phyloP scores from a whole-genome alignment of 768 basidiomycete genomes.

The Asterophora parasitica region DNA sequence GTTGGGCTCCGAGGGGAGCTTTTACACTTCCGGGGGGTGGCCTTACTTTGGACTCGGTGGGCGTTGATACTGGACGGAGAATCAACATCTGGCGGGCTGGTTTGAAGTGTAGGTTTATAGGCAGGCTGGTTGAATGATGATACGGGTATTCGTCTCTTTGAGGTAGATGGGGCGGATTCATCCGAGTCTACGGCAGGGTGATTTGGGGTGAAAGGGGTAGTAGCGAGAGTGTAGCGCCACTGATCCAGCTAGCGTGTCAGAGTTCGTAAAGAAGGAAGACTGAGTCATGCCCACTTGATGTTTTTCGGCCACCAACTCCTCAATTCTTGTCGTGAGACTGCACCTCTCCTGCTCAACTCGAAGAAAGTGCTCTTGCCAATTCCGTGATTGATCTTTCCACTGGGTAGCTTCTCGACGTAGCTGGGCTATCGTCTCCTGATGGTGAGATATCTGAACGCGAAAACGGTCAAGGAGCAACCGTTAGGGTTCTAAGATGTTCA shows the following conservation, averaged over 20 bases:
- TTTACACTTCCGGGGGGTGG: constrained; percentile 11
- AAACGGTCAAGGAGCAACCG: background rate
- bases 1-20: constrained; percentile 8
- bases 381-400: constrained; percentile 71
- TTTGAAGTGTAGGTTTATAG: constrained; percentile 23
- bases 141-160: constrained; percentile 23
- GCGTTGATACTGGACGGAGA: constrained; percentile 17
- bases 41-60: constrained; percentile 8
- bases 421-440: constrained; percentile 55
- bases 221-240: constrained; percentile 13
- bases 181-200: constrained; percentile 18
- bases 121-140: constrained; percentile 27
- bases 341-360: constrained; percentile 69
- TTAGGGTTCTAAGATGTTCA: constrained; percentile 3
- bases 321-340: constrained; percentile 49
- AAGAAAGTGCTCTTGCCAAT: constrained; percentile 79
- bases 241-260: background rate
- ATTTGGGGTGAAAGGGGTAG: constrained; percentile 32
- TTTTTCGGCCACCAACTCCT: constrained; percentile 53
- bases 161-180: constrained; percentile 27
- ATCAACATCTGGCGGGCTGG: constrained; percentile 23
- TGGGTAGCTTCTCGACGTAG: constrained; percentile 61
- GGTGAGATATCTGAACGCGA: constrained; percentile 45
- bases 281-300: constrained; percentile 34
- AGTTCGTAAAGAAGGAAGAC: constrained; percentile 6